Evolutionary conservation across 768 basidiomycete species (phyloP).

Genomic region (Russula griseocarnosa): DNA sequence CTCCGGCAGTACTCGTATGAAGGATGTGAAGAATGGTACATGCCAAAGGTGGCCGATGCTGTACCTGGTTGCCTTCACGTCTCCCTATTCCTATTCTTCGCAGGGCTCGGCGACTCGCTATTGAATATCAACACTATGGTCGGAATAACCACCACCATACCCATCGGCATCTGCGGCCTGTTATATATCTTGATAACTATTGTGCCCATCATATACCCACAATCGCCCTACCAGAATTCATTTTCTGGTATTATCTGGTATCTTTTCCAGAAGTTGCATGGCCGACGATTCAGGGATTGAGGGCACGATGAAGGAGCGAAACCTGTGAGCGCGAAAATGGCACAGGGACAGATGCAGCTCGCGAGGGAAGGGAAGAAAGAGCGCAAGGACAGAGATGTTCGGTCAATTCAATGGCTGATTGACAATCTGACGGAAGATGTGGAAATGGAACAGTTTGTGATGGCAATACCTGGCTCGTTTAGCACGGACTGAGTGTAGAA

Average conservation of each 20-base stretch:
- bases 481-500: too few relatives aligned
- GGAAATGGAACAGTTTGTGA: too few relatives aligned
- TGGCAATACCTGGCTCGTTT: too few relatives aligned
- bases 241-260: slow-evolving; percentile 1
- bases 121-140: background rate
- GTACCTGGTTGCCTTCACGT: background rate
- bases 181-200: background rate
- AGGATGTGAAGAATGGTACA: background rate
- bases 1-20: slow-evolving; percentile 1
- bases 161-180: background rate
- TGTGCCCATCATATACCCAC: background rate
- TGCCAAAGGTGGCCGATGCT: background rate
- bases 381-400: background rate
- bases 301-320: background rate
- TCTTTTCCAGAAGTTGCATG: background rate
- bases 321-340: slow-evolving; percentile 4
- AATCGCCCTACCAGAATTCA: background rate
- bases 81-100: background rate
- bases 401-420: slow-evolving; percentile 7
- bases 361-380: background rate
- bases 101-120: background rate
- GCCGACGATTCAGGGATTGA: background rate
- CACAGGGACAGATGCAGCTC: slow-evolving; percentile 13
- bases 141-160: background rate
- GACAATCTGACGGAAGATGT: too few relatives aligned